phyloP scores from a whole-genome alignment of 805 yeast genomes.

The Candida wancherniae region DNA sequence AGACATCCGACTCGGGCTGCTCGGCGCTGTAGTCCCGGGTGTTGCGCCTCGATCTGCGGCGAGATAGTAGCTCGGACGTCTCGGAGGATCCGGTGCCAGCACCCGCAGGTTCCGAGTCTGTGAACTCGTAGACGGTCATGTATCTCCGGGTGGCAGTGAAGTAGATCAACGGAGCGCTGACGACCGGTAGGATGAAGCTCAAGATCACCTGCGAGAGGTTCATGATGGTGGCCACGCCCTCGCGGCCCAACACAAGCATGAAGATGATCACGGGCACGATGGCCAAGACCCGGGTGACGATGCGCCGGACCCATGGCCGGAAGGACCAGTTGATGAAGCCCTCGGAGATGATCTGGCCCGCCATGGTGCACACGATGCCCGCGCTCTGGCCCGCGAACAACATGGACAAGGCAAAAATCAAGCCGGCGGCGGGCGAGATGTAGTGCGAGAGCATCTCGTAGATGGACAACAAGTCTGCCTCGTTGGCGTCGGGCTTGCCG shows the following conservation, averaged over 20 bases:
- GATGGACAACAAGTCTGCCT: slow-evolving; percentile 42
- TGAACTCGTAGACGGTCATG: slow-evolving; percentile 34
- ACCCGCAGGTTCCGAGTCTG: too few relatives aligned
- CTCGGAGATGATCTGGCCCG: slow-evolving; percentile 43
- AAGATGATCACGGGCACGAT: slow-evolving; percentile 39
- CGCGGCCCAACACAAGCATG: slow-evolving; percentile 35
- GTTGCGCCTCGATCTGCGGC: slow-evolving; percentile 5
- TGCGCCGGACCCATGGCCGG: slow-evolving; percentile 40
- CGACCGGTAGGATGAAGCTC: slow-evolving; percentile 41
- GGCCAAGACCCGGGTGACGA: slow-evolving; percentile 38
- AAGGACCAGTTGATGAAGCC: slow-evolving; percentile 44
- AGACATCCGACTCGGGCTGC: slow-evolving; percentile 4
- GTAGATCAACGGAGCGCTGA: slow-evolving; percentile 43
- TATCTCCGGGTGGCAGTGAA: slow-evolving; percentile 37
- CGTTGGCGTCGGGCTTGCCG: slow-evolving; percentile 42
- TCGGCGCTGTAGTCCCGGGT: slow-evolving; percentile 5
- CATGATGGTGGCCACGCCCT: slow-evolving; percentile 42
- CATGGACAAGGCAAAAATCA: slow-evolving; percentile 43
- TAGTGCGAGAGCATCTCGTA: slow-evolving; percentile 41
- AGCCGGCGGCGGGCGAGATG: slow-evolving; percentile 42
- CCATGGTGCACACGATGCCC: slow-evolving; percentile 46
- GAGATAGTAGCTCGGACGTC: slow-evolving; percentile 8
- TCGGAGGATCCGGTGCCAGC: too few relatives aligned
- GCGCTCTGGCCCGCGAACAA: slow-evolving; percentile 44
- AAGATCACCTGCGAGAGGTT: slow-evolving; percentile 42